phyloP scores from a whole-genome alignment of 1,284 basidiomycete species.

The Hortiboletus rubellus region DNA sequence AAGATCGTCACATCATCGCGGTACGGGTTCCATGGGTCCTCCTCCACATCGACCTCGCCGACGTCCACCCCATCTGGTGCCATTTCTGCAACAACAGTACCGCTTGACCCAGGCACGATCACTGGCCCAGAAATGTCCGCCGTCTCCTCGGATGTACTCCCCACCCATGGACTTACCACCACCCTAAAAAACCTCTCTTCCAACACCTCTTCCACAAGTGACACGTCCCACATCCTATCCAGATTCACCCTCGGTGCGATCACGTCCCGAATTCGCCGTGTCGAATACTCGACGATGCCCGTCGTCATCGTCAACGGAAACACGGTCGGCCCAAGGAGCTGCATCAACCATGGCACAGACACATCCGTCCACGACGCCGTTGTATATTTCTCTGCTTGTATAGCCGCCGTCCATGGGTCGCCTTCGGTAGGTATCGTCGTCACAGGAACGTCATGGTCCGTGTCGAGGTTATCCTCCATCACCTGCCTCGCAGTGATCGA shows the following conservation, averaged over 20 bases:
- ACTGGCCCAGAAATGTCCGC: slow-evolving; percentile 23
- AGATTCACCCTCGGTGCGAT: slow-evolving; percentile 33
- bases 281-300: slow-evolving; percentile 50
- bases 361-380: slow-evolving; percentile 33
- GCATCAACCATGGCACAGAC: slow-evolving; percentile 29
- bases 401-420: slow-evolving; percentile 29
- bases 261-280: slow-evolving; percentile 42
- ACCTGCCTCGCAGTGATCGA: slow-evolving; percentile 34
- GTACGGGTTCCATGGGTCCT: slow-evolving; percentile 44
- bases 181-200: slow-evolving; percentile 21
- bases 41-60: not conserved
- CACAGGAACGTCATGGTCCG: slow-evolving; percentile 9
- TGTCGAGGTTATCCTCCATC: slow-evolving; percentile 32
- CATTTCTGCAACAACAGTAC: slow-evolving; percentile 6
- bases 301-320: slow-evolving; percentile 49
- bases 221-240: slow-evolving; percentile 28
- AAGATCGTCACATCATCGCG: slow-evolving; percentile 55
- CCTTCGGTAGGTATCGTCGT: slow-evolving; percentile 19
- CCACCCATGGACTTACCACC: slow-evolving; percentile 34
- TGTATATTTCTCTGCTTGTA: slow-evolving; percentile 26
- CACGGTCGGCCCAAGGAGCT: slow-evolving; percentile 46
- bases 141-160: slow-evolving; percentile 18
- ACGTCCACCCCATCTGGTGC: not conserved
- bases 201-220: slow-evolving; percentile 26
- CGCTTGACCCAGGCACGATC: slow-evolving; percentile 16